A percentile compares a stretch with the other conserved stretches of the same genome.
phyloP scores from a whole-genome alignment of 257 asterid species.

The Leonotis leonurus region DNA sequence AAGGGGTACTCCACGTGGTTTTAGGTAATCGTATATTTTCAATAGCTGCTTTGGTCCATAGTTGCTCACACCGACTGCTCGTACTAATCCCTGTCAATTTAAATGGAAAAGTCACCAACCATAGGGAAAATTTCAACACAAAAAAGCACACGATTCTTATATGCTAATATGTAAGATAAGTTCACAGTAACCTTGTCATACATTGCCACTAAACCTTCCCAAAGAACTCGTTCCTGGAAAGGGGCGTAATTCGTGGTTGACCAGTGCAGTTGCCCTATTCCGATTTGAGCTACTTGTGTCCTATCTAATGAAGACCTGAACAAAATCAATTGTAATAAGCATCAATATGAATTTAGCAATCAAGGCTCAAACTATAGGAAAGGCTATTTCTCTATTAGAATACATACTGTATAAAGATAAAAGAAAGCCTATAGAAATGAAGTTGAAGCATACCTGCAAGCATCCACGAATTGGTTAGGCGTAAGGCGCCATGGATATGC shows the following conservation, averaged over 20 bases:
- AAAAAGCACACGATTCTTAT: not conserved
- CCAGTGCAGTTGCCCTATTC: conserved; percentile 96
- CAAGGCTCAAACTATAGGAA: not conserved
- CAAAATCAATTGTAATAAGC: not conserved
- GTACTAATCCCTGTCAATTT: conserved; percentile 63
- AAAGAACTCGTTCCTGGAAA: conserved; percentile 83
- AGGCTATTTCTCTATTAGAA: not conserved
- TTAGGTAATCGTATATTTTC: conserved; percentile 69
- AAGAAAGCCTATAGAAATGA: conserved; percentile 8
- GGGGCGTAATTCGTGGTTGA: conserved; percentile 98
- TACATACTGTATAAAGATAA: not conserved
- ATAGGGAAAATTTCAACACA: not conserved
- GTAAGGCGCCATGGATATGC: conserved; percentile 98
- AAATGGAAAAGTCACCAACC: not conserved
- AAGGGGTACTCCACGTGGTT: conserved; percentile 77
- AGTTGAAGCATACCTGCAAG: conserved; percentile 61
- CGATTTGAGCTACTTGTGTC: conserved; percentile 69
- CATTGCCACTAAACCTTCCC: conserved; percentile 99
- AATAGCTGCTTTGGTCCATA: conserved; percentile 90
- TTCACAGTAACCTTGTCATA: conserved; percentile 74
- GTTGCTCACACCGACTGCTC: conserved; percentile 95
- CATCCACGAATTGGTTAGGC: conserved; percentile 77
- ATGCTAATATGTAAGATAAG: not conserved
- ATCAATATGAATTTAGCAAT: not conserved
- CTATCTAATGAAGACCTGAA: conserved; percentile 76